These are phyloP conservation scores for Pseudogymnoascus sp. DNA, from an alignment of 2,329 filamentous ascomycete species.

Conservation along the genomic window DNA sequence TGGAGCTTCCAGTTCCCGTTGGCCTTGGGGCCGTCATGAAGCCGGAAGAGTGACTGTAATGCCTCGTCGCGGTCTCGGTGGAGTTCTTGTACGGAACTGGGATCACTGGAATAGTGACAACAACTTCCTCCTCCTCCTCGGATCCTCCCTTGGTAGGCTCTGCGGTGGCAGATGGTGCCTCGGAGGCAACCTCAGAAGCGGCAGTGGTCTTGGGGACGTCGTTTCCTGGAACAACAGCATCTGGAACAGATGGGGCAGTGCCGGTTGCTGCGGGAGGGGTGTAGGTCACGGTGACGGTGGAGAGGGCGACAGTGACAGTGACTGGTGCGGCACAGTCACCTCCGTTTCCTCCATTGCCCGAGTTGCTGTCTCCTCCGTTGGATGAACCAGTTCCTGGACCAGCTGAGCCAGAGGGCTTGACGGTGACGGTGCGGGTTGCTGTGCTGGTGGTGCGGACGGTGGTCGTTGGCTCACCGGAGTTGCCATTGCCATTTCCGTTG, in stretches of 20 bases:
- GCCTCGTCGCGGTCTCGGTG: neutral
- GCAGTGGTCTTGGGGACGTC: neutral
- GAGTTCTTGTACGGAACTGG: constrained; percentile 3
- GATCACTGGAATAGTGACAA: neutral
- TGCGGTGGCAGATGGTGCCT: neutral
- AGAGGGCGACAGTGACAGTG: constrained; percentile 7
- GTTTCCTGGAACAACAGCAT: neutral
- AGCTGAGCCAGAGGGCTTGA: neutral
- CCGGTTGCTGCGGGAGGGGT: neutral
- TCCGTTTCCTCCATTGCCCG: neutral
- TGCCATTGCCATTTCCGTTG: neutral
- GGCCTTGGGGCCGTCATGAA: neutral
- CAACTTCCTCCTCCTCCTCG: neutral
- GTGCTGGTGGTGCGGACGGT: neutral
- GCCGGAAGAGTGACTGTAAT: neutral
- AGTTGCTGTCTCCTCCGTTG: neutral
- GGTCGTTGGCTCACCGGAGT: neutral
- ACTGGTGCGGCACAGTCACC: constrained; percentile 1
- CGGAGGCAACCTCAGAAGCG: neutral
- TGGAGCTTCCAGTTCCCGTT: neutral
- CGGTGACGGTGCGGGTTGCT: neutral
- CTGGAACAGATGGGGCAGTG: neutral
- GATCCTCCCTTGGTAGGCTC: neutral
- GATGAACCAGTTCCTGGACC: neutral
- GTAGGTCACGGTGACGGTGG: constrained; percentile 6